Percentiles rank a stretch among this genome's conserved stretches.
phyloP scores from a whole-genome alignment of 768 basidiomycete species.

The Leccinum disarticulatum region DNA sequence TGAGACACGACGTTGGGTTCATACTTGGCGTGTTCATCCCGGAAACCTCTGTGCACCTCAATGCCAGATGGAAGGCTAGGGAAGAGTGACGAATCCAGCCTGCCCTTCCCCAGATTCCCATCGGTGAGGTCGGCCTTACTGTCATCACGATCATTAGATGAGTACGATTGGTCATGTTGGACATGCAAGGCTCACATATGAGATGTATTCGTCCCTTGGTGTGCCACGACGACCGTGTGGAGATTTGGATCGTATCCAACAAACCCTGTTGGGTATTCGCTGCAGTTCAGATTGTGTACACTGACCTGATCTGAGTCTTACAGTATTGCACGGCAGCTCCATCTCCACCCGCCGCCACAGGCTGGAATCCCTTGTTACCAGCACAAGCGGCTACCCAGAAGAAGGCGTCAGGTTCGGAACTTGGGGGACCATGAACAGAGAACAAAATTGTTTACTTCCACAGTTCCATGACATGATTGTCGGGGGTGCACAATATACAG shows the following conservation, averaged over 20 bases:
- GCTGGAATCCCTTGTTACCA: conserved; percentile 42
- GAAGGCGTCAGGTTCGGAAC: not conserved
- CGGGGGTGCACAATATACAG: conserved; percentile 46
- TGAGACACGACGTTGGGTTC: conserved; percentile 6
- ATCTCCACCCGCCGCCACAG: conserved; percentile 46
- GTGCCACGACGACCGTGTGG: conserved; percentile 33
- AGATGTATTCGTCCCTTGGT: conserved; percentile 31
- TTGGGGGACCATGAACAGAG: not conserved
- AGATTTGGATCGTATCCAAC: conserved; percentile 44
- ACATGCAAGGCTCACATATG: conserved; percentile 36
- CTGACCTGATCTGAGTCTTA: conserved; percentile 16
- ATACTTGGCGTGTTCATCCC: conserved; percentile 42
- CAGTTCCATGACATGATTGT: conserved; percentile 48
- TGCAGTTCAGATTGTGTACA: no score
- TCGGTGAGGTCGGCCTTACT: conserved; percentile 43
- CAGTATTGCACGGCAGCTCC: conserved; percentile 41
- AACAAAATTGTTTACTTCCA: conserved; percentile 39
- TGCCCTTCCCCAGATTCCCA: conserved; percentile 29
- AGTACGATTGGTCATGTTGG: conserved; percentile 14
- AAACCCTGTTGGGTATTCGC: conserved; percentile 9
- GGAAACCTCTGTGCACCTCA: conserved; percentile 48
- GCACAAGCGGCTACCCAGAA: conserved; percentile 38
- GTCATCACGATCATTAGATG: conserved; percentile 3
- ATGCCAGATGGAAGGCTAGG: conserved; percentile 42
- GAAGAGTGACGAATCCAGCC: conserved; percentile 43